Evolutionary conservation across 176 grass and related monocot genomes (phyloP), one percentile per base, ranked within the genome.

Genomic region (Calamus simplicifolius): DNA sequence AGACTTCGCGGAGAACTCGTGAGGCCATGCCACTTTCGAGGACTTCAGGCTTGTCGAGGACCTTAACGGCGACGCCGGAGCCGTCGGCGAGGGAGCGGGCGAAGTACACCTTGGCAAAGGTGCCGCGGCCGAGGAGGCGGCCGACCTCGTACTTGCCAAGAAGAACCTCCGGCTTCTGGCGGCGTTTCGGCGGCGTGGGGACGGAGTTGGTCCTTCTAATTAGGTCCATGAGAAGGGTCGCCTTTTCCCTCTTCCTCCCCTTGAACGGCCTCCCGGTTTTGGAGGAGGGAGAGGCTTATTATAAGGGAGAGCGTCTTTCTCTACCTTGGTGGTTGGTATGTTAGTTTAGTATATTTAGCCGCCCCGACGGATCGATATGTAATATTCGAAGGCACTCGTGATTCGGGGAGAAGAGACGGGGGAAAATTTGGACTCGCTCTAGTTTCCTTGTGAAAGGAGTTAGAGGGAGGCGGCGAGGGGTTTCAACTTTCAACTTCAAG

Each of bases 21-120:
- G 61, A 66, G 1, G 62, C 73, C 58, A 82, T 82, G 70, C 71
- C 83, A 29, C 71, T 78, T 38, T 29, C 50, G 25, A 49, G 5
- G 14, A 83, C 43, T 54, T 80, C 77, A 3, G 77, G 59, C 78
- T 95, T 95, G 48, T 95, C 86, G 50, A 95, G 56, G 23, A 95
- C 80, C 60, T 95, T 95, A 49, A 95, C 74, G 0, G 90, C 90
- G 14, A 89, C 90, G 16, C 30, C 6, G 14, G 69, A 61, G 55
- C 80, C 77, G 26, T 69, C 86, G 1, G 68, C 67, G 10, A 84
- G 38, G 5, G 90, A 74, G 3, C 73, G 80, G 4, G 82, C 86
- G 13, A 73, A 71, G 80, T 95, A 95, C 17, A 95, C 90, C 64
- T 95, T 95, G 52, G 90, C 86, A 31, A 95, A 95, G 49, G 82